Evolutionary conservation across 768 basidiomycete genomes (phyloP).

Genomic region (Tulasnella sp.): DNA sequence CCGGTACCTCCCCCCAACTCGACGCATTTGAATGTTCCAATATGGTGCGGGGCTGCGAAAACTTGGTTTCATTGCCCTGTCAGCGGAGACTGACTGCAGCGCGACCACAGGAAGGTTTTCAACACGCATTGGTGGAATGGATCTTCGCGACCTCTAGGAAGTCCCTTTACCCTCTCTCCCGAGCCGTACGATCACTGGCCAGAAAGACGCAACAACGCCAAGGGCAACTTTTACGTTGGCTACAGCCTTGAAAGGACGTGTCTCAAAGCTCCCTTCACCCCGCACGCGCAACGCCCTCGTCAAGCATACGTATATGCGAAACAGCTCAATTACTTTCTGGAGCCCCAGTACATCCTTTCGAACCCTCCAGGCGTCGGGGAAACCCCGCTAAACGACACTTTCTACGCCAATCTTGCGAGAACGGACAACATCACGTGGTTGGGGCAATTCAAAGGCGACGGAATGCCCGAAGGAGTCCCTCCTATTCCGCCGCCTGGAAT

Average conservation of each 20-base stretch:
- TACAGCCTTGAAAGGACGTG: slow-evolving; percentile 20
- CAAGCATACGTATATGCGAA: slow-evolving; percentile 20
- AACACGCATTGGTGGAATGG: slow-evolving; percentile 8
- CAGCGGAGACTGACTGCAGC: too few species aligned
- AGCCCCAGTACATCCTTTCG: background rate
- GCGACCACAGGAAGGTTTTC: slow-evolving; percentile 15
- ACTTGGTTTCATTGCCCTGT: too few species aligned
- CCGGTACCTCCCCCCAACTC: background rate
- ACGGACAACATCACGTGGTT: background rate
- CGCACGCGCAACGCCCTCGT: background rate
- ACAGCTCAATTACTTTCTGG: background rate
- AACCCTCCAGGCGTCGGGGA: background rate
- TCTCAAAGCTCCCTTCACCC: slow-evolving; percentile 1
- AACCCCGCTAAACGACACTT: background rate
- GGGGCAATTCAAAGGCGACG: background rate
- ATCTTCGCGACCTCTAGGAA: background rate
- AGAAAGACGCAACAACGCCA: background rate
- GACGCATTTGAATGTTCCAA: slow-evolving; percentile 6
- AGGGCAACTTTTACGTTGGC: slow-evolving; percentile 15
- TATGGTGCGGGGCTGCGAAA: background rate
- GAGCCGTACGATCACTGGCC: slow-evolving; percentile 3
- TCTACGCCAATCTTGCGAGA: background rate
- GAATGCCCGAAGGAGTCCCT: background rate
- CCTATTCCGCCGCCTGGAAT: background rate
- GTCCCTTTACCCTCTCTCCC: slow-evolving; percentile 16